Base-by-base conservation (phyloP, 805 yeast species). In the Saccharomycopsis olivae region DNA sequence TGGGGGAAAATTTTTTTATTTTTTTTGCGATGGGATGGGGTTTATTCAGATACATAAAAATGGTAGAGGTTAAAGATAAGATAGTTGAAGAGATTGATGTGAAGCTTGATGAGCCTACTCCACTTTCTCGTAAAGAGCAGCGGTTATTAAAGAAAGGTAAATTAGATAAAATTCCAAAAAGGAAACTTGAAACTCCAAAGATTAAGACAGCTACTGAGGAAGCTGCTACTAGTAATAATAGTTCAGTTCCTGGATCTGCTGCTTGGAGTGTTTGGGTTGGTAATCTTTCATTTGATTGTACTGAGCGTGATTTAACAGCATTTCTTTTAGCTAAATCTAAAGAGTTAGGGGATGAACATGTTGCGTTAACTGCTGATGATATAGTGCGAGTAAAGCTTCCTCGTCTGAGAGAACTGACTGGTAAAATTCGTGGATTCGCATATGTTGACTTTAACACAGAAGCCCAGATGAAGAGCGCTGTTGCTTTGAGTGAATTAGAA, bases 181-280 rank as follows among this genome's bases (percentile, higher is more conserved):
- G 43, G 71, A 75, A 30, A 43, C 53, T 29, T 55, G 50, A 32
- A 52, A 43, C 28, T 41, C 54, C 37, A 48, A 48, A 51, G 9
- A 43, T 47, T 29, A 43, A 47, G 29, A 50, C 57, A 2, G 52
- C 53, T 20, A 60, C 59, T 39, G 59, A 55, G 25, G 55, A 56
- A 33, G 60, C 54, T 21, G 53, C 47, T 18, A n/a, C 46, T 16
- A 64, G 63, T 38, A n/a, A n/a, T n/a, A n/a, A n/a, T n/a, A n/a
- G n/a, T n/a, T n/a, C n/a, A n/a, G n/a, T n/a, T n/a, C n/a, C n/a
- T n/a, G n/a, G n/a, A n/a, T 66, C 66, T 53, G 69, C 78, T 3
- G 73, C 69, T 40, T 72, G 62, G 51, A 94, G 94, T 33, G 92
- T 87, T 27, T 92, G 98, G 98, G 73, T 92, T 35, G 98, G 98